Evolutionary conservation across 495 filamentous ascomycete species (phyloP).

Genomic region (Trypethelium eluteriae): DNA sequence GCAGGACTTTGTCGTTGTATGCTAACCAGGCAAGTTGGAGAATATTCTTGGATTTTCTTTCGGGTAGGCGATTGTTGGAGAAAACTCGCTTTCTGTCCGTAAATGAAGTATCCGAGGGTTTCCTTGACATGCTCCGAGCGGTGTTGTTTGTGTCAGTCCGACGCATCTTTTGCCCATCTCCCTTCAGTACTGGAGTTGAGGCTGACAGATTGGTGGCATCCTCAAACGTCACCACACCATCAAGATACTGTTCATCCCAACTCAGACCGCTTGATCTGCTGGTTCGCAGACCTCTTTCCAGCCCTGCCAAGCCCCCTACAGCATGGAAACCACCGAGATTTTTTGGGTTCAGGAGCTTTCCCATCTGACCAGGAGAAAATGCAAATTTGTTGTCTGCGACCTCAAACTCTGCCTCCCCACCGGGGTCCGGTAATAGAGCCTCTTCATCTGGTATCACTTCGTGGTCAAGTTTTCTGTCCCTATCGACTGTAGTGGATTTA

Average conservation of each 20-base stretch:
- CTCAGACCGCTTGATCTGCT: slow-evolving; percentile 62
- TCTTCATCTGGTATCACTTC: slow-evolving; percentile 46
- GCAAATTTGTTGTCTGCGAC: slow-evolving; percentile 74
- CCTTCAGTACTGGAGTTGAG: neutral
- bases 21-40: slow-evolving; percentile 72
- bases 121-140: slow-evolving; percentile 26
- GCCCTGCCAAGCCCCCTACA: slow-evolving; percentile 64
- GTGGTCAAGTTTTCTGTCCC: slow-evolving; percentile 17
- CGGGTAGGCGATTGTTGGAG: slow-evolving; percentile 61
- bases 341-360: slow-evolving; percentile 75
- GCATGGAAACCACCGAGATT: slow-evolving; percentile 69
- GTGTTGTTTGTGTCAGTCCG: slow-evolving; percentile 16
- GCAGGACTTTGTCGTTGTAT: slow-evolving; percentile 75
- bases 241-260: slow-evolving; percentile 59
- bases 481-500: slow-evolving; percentile 31
- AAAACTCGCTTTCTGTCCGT: slow-evolving; percentile 62
- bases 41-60: slow-evolving; percentile 63
- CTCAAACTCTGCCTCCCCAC: slow-evolving; percentile 62
- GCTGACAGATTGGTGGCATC: slow-evolving; percentile 41
- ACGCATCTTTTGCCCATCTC: slow-evolving; percentile 3
- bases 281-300: slow-evolving; percentile 70
- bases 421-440: slow-evolving; percentile 59
- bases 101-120: slow-evolving; percentile 39
- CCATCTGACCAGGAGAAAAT: slow-evolving; percentile 72
- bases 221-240: slow-evolving; percentile 63